phyloP scores from a whole-genome alignment of 768 basidiomycete genomes.

The Amyloporia xantha region DNA sequence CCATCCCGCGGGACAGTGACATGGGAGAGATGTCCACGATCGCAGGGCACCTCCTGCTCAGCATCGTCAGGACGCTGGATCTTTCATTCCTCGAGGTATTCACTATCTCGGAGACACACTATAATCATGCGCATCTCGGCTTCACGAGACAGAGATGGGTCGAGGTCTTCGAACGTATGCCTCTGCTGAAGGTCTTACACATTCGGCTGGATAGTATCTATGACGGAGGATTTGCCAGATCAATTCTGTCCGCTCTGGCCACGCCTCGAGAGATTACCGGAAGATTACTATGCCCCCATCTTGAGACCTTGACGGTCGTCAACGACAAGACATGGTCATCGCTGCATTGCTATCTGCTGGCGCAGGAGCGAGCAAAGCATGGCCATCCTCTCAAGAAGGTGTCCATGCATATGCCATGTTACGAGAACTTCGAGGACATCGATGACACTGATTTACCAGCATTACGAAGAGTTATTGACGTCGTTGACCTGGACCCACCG shows the following conservation, averaged over 20 bases:
- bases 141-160: constrained; percentile 19
- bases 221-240: constrained; percentile 22
- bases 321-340: constrained; percentile 25
- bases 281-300: constrained; percentile 16
- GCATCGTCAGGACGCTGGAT: constrained; percentile 17
- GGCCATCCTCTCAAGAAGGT: constrained; percentile 20
- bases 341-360: constrained; percentile 22
- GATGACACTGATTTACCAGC: constrained; percentile 22
- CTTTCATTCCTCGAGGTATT: constrained; percentile 21
- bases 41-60: constrained; percentile 17
- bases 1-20: constrained; percentile 9
- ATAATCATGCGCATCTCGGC: constrained; percentile 16
- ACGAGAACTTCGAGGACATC: constrained; percentile 23
- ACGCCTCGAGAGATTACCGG: constrained; percentile 16
- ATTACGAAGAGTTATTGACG: constrained; percentile 19
- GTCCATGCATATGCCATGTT: constrained; percentile 21
- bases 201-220: constrained; percentile 17
- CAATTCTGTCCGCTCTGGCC: constrained; percentile 19
- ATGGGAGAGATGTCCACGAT: constrained; percentile 23
- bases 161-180: constrained; percentile 19
- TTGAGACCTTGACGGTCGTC: constrained; percentile 19
- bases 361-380: constrained; percentile 13
- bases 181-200: constrained; percentile 18
- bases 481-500: constrained; percentile 23
- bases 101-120: constrained; percentile 18